These are phyloP conservation scores for Aquilaria agallochum DNA, from an alignment of 441 rosid species.

Conservation along the genomic window DNA sequence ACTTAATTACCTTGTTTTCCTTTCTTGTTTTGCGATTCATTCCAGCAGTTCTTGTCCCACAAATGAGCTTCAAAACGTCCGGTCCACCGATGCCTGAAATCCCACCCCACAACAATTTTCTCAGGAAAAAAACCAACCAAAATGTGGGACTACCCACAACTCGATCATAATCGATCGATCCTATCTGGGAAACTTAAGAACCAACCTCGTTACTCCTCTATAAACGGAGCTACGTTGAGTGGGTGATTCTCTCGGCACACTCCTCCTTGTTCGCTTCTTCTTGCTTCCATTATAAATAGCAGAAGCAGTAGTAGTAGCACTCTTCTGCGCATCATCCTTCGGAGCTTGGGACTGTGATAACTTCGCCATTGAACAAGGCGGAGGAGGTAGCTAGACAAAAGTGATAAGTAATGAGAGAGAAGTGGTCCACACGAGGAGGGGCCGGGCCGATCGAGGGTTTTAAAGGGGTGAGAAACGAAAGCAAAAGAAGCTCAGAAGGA, in stretches of 20 bases:
- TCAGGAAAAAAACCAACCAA: too few relatives aligned
- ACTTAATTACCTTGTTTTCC: conserved; percentile 76
- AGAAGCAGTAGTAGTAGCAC: neutral
- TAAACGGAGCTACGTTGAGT: conserved; percentile 85
- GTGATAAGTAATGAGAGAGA: neutral
- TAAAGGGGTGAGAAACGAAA: conserved; percentile 18
- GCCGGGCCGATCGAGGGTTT: conserved; percentile 11
- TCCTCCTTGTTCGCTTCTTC: conserved; percentile 69
- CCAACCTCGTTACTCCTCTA: conserved; percentile 81
- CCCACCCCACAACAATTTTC: too few relatives aligned
- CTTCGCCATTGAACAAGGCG: conserved; percentile 33
- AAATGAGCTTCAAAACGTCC: conserved; percentile 91
- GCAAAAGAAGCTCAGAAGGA: conserved; percentile 9
- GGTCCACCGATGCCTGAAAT: conserved; percentile 84
- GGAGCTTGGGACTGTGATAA: conserved; percentile 25
- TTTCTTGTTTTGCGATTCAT: conserved; percentile 83
- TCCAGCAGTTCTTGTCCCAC: conserved; percentile 96
- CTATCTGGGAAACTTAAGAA: neutral
- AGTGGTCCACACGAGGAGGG: conserved; percentile 31
- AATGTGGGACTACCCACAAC: too few relatives aligned
- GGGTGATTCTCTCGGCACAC: conserved; percentile 71
- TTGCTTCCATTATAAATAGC: conserved; percentile 26
- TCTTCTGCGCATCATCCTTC: conserved; percentile 18
- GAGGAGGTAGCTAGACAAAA: neutral
- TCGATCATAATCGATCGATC: too few relatives aligned